Conservation (phyloP, 345 rosid genomes). For the Capsella bursapastoris region DNA sequence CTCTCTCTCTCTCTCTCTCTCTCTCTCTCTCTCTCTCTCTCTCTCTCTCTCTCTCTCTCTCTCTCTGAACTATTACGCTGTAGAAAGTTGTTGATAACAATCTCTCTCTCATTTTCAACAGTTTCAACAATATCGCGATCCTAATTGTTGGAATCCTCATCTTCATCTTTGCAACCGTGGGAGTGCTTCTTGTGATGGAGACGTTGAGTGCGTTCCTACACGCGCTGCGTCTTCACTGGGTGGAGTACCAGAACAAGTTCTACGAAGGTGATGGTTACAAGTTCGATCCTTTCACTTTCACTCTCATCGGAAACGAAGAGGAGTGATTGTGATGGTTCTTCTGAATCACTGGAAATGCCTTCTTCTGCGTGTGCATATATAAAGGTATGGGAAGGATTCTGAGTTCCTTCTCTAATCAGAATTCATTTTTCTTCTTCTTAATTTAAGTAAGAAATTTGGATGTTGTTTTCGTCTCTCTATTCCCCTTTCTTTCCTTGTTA, state of each 20-base stretch:
- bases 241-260: conserved; percentile 94
- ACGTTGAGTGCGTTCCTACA: conserved; percentile 95
- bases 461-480: not conserved
- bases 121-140: conserved; percentile 80
- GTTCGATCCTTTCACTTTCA: conserved; percentile 79
- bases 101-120: conserved; percentile 27
- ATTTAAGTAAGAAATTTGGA: not conserved
- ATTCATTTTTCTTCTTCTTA: not conserved
- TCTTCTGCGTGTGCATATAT: conserved; percentile 29
- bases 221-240: conserved; percentile 98
- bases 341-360: conserved; percentile 4
- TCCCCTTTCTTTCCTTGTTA: conserved; percentile 16
- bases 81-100: not conserved
- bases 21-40: not conserved
- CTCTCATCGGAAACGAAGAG: conserved; percentile 55
- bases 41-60: not conserved
- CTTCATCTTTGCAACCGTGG: conserved; percentile 83
- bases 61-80: not conserved
- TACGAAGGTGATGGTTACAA: conserved; percentile 97
- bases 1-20: not conserved
- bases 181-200: conserved; percentile 95
- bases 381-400: conserved; percentile 38
- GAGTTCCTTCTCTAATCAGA: conserved; percentile 36
- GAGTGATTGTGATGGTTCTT: conserved; percentile 49
- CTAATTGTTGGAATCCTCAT: conserved; percentile 68